Conservation (phyloP, 2,329 filamentous ascomycete genomes). For the Aureobasidium sp. region DNA sequence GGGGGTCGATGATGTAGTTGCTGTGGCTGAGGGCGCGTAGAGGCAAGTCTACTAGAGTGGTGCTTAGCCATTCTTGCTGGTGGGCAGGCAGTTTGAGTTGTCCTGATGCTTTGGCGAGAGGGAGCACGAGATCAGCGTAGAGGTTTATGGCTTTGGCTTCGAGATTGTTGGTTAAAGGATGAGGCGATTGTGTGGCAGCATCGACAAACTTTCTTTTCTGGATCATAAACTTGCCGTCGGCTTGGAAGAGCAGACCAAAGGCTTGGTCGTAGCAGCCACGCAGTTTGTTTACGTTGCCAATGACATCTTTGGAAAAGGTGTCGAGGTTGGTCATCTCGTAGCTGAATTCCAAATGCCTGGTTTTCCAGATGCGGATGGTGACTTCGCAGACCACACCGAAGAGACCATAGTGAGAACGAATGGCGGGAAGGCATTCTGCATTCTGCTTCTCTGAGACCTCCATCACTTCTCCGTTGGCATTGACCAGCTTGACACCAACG, state of each 20-base stretch:
- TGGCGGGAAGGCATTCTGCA: conserved; percentile 8
- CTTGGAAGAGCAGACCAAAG: conserved; percentile 16
- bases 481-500: conserved; percentile 16
- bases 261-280: conserved; percentile 7
- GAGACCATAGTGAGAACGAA: conserved; percentile 16
- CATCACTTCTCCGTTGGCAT: conserved; percentile 1
- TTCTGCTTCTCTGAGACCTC: conserved; percentile 16
- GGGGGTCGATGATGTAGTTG: background rate
- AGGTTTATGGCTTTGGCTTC: background rate
- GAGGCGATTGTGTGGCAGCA: background rate
- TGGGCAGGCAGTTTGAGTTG: background rate
- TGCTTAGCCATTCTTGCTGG: background rate
- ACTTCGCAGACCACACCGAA: conserved; percentile 17
- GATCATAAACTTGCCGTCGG: conserved; percentile 13
- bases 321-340: conserved; percentile 10
- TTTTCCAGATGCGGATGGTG: conserved; percentile 10
- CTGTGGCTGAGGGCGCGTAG: background rate
- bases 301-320: conserved; percentile 1
- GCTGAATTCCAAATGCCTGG: conserved; percentile 13
- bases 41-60: background rate
- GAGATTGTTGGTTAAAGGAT: conserved; percentile 1
- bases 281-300: conserved; percentile 1
- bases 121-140: background rate
- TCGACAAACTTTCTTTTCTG: conserved; percentile 14
- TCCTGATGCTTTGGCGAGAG: background rate